Percentiles rank a stretch among this genome's conserved stretches.
phyloP scores from a whole-genome alignment of 768 basidiomycete genomes.

The Agrocybe chaxingu region DNA sequence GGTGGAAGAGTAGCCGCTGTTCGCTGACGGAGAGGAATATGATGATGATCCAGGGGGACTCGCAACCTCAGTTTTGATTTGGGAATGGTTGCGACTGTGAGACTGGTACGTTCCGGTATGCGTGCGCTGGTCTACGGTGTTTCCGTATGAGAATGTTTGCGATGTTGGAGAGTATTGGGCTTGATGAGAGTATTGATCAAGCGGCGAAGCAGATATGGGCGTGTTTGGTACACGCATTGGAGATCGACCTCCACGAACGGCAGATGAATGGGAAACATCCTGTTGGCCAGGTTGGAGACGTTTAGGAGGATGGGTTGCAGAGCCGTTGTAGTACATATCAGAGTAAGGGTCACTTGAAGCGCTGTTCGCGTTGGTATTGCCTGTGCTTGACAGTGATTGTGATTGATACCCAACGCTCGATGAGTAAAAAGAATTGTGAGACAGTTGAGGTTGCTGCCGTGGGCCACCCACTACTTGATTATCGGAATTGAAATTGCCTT shows the following conservation, averaged over 20 bases:
- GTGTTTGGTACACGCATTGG: constrained; percentile 57
- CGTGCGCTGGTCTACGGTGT: constrained; percentile 35
- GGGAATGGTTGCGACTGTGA: constrained; percentile 56
- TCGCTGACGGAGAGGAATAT: constrained; percentile 50
- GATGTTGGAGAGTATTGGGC: constrained; percentile 62
- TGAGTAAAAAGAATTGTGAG: constrained; percentile 53
- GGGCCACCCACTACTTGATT: constrained; percentile 30
- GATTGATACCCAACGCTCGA: constrained; percentile 57
- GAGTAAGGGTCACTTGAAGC: constrained; percentile 44
- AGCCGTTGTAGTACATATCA: constrained; percentile 61
- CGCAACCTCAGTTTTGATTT: constrained; percentile 27
- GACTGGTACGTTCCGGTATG: constrained; percentile 46
- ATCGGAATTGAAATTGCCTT: constrained; percentile 42
- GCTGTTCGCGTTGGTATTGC: constrained; percentile 31
- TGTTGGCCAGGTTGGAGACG: constrained; percentile 48
- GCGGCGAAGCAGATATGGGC: constrained; percentile 42
- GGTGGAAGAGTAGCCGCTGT: constrained; percentile 20
- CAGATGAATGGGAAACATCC: constrained; percentile 38
- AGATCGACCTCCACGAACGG: constrained; percentile 53
- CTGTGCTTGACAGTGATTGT: constrained; percentile 36
- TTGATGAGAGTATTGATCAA: constrained; percentile 74
- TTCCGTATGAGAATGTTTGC: constrained; percentile 47
- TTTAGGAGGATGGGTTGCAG: constrained; percentile 49
- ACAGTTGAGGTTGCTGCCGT: constrained; percentile 39
- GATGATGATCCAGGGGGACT: constrained; percentile 49